Evolutionary conservation across 2,329 filamentous ascomycete species (phyloP).

Genomic region (Talaromyces sp.): DNA sequence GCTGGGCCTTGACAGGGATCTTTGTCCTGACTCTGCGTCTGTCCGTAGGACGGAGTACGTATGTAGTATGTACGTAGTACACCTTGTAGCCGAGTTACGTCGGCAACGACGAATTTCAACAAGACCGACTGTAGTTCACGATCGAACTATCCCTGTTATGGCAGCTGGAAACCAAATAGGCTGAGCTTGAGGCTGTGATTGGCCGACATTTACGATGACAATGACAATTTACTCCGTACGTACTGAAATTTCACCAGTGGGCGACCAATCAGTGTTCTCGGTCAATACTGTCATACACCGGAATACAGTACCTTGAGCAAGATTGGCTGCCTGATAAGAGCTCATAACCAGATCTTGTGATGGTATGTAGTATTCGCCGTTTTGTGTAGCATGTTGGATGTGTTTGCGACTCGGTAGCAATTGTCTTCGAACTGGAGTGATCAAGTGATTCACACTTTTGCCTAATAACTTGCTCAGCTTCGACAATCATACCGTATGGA

Average conservation of each 20-base stretch:
- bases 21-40: background rate
- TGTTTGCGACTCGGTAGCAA: background rate
- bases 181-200: background rate
- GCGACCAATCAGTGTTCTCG: background rate
- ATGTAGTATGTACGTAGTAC: background rate
- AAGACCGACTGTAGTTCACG: background rate
- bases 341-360: background rate
- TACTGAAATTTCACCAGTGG: background rate
- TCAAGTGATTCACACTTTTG: background rate
- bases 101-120: background rate
- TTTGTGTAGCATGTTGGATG: background rate
- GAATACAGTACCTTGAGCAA: background rate
- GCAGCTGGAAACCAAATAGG: background rate
- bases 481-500: conserved; percentile 1
- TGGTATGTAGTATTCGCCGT: background rate
- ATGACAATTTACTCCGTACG: background rate
- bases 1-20: background rate
- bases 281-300: background rate
- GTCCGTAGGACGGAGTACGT: background rate
- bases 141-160: background rate
- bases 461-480: background rate
- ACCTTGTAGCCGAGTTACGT: background rate
- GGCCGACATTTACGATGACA: background rate
- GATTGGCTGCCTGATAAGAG: background rate
- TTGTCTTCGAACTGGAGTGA: background rate